Percentiles rank a stretch among this genome's conserved stretches.
These are phyloP conservation scores for Fraxinus americana DNA, from an alignment of 257 asterid genomes.

Conservation along the genomic window DNA sequence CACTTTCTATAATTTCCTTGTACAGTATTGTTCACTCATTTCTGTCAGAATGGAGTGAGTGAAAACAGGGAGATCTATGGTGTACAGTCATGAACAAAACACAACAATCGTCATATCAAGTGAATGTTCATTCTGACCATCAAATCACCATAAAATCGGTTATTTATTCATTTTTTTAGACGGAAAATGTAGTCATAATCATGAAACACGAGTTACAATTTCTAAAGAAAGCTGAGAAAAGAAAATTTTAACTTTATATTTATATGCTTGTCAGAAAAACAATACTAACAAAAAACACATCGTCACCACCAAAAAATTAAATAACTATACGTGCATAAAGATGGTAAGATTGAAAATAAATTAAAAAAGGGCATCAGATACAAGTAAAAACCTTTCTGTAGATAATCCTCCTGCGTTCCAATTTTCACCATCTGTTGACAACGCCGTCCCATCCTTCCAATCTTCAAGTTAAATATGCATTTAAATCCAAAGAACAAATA, in stretches of 20 bases:
- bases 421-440: conserved; percentile 43
- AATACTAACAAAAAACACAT: background rate
- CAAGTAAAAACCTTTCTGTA: conserved; percentile 50
- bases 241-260: background rate
- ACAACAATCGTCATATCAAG: background rate
- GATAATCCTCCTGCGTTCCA: conserved; percentile 64
- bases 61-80: background rate
- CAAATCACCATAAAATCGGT: background rate
- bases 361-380: conserved; percentile 16
- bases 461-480: conserved; percentile 38
- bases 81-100: background rate
- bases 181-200: background rate
- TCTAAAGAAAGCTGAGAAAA: background rate
- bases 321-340: background rate
- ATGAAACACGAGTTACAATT: background rate
- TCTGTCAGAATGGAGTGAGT: background rate
- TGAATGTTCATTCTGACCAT: background rate
- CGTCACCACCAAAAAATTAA: background rate
- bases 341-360: background rate
- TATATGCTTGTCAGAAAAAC: background rate
- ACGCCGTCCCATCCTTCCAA: conserved; percentile 63
- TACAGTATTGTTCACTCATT: background rate
- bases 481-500: conserved; percentile 22
- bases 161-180: background rate
- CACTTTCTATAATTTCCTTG: background rate